Base-by-base conservation (phyloP, 768 basidiomycete species). In the Boletus rubescentipes region DNA sequence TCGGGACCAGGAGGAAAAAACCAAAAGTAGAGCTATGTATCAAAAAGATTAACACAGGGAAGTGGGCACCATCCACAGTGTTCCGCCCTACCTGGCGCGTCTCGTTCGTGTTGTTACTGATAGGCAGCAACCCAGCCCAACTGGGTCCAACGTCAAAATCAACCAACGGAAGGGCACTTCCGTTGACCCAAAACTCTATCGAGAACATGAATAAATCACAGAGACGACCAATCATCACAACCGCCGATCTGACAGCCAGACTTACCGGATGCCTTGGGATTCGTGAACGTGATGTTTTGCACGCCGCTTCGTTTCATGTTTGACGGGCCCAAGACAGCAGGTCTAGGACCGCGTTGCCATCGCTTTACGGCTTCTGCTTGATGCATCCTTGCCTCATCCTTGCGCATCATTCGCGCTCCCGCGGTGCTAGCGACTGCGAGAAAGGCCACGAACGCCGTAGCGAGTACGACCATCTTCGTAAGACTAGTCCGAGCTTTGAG, bases 1-100 rank as follows among this genome's bases (percentile, higher is more conserved):
- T 82, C 72, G 0, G 86, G 85, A 4, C 86, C 87, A 2, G 88
- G 86, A 49, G 89, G 89, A 74, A 89, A 90, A 71, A 89, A 86
- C 88, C 89, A 90, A 72, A 91, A 91, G 74, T 86, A 91, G 15
- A 89, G 77, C 86, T 90, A 49, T 0, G 34, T 5, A 16, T 11
- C 9, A 12, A n/a, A n/a, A 29, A 14, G 5, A n/a, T 51, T 30
- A 46, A 16, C 16, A 29, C 21, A 18, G 11, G 26, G 26, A 26
- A 6, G 2, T 9, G 8, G 9, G 2, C 2, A 9, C 1, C 21
- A 18, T 8, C 4, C n/a, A n/a, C n/a, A n/a, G n/a, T n/a, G 26
- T 14, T 26, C 5, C 5, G 26, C 20, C 46, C 21, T 20, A 85
- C 86, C 79, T 89, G 77, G 40, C 87, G 79, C 6, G 85, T 86